Conservation (phyloP, 441 rosid genomes). For the Euphorbia celastroides region DNA sequence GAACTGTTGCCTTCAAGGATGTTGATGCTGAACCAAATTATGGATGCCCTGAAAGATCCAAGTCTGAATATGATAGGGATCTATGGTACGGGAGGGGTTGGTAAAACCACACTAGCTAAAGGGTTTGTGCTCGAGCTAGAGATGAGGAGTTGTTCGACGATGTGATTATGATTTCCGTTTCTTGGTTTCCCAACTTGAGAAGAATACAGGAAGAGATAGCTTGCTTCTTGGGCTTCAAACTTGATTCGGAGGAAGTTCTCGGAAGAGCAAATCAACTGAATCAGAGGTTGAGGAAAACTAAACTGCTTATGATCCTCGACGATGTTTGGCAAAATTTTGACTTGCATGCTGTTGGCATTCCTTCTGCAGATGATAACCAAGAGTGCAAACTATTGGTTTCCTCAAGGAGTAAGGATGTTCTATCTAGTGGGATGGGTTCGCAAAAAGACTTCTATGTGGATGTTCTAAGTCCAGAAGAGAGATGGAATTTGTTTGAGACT, state of each 20-base stretch:
- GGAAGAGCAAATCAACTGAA: conserved; percentile 17
- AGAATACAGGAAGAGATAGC: not conserved
- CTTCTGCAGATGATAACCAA: not conserved
- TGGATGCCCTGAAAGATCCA: conserved; percentile 6
- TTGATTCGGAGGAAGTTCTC: not conserved
- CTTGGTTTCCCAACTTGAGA: not conserved
- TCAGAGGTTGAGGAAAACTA: conserved; percentile 5
- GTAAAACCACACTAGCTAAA: not conserved
- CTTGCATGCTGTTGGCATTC: conserved; percentile 21
- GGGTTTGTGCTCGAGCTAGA: not conserved
- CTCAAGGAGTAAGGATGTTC: not conserved
- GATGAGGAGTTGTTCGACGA: not conserved
- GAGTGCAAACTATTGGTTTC: not conserved
- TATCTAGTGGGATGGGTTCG: conserved; percentile 7
- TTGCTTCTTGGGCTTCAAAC: not conserved
- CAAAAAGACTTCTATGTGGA: not conserved
- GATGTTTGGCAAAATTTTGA: conserved; percentile 16
- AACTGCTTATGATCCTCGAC: conserved; percentile 4
- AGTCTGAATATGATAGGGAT: not conserved
- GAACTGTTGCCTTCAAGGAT: not conserved
- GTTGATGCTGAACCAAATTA: not conserved
- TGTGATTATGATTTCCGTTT: not conserved
- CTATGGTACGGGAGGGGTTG: not conserved
- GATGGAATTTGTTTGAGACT: conserved; percentile 14
- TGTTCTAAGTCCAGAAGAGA: conserved; percentile 6